Evolutionary conservation across 2,329 filamentous ascomycete species (phyloP).

Genomic region (Fusarium globosum): DNA sequence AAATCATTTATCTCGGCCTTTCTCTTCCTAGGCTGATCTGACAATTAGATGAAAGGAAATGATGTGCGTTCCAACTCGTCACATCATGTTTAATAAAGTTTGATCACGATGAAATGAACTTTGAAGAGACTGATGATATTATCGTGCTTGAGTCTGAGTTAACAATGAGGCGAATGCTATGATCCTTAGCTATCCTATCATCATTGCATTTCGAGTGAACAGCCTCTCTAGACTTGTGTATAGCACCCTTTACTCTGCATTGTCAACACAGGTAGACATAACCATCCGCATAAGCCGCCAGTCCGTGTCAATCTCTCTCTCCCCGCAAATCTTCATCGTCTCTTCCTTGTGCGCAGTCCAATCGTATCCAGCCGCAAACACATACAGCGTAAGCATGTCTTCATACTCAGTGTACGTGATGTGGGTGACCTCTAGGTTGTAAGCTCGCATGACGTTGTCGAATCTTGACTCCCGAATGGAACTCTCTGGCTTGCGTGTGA

Average conservation of each 20-base stretch:
- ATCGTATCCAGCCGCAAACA: background rate
- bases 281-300: background rate
- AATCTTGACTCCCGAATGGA: background rate
- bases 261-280: background rate
- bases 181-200: background rate
- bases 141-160: background rate
- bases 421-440: background rate
- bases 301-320: background rate
- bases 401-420: background rate
- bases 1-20: background rate
- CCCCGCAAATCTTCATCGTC: background rate
- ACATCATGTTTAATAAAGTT: background rate
- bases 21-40: accelerated
- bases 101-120: background rate
- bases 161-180: no score
- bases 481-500: background rate
- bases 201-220: no score
- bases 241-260: no score
- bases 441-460: background rate
- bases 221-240: no score
- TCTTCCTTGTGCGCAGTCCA: background rate
- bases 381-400: background rate
- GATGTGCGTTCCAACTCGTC: background rate
- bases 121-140: background rate
- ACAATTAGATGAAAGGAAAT: background rate